These are phyloP conservation scores for Gossypium thurberi DNA, from an alignment of 345 rosid species.

Conservation along the genomic window DNA sequence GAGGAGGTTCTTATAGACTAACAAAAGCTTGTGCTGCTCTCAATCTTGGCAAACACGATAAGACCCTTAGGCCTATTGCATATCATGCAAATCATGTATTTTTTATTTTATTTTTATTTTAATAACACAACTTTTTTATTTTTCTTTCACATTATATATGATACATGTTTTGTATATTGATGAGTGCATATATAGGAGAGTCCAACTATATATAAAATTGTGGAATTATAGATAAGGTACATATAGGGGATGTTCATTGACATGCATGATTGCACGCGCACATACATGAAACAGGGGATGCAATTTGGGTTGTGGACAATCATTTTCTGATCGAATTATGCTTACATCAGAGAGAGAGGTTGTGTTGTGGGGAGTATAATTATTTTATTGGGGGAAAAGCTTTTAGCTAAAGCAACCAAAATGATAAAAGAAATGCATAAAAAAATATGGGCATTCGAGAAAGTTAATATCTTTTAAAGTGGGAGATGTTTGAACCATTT, in stretches of 20 bases:
- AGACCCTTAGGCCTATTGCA: too few species aligned
- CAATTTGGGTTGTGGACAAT: constrained; percentile 44
- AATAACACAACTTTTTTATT: too few species aligned
- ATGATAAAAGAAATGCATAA: neutral
- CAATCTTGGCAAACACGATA: constrained; percentile 26
- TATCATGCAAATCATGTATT: too few species aligned
- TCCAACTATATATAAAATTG: constrained; percentile 3
- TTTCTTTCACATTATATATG: too few species aligned
- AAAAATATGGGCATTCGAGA: constrained; percentile 26
- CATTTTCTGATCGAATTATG: constrained; percentile 31
- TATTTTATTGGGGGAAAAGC: constrained; percentile 37
- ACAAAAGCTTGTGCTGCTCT: constrained; percentile 42
- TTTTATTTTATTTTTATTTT: too few species aligned
- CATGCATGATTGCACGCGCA: constrained; percentile 23
- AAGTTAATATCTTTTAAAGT: constrained; percentile 41
- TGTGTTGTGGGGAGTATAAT: constrained; percentile 44
- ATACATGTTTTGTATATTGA: too few species aligned
- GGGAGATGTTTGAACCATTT: constrained; percentile 8
- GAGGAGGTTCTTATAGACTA: constrained; percentile 36
- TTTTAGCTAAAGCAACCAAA: constrained; percentile 21
- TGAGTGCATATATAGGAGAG: too few species aligned
- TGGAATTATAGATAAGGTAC: constrained; percentile 9
- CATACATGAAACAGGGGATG: constrained; percentile 16
- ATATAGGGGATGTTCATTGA: neutral
- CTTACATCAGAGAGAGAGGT: constrained; percentile 43